Evolutionary conservation across 306 rosid genomes (phyloP), one percentile per base, ranked within the genome.

Genomic region (Benincasa hispida): DNA sequence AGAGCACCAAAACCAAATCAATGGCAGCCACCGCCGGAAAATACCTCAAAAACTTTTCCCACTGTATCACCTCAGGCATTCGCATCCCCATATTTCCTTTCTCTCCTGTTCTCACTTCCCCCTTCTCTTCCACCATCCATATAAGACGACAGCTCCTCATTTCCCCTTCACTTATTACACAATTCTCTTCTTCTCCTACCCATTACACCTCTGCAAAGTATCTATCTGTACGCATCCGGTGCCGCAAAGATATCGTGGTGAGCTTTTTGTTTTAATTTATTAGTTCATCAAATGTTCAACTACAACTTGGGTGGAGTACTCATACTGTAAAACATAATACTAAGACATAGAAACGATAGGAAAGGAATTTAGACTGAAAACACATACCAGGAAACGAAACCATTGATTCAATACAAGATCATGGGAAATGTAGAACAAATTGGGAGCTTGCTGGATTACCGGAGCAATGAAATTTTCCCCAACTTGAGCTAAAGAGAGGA

Each of bases 221-320:
- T 56, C 85, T 80, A 32, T 84, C 89, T 6, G 97, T 91, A 62
- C 82, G 86, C 30, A 84, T 93, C 82, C 86, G 84, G 55, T 93
- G 97, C 61, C 87, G 83, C 27, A 90, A 84, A 84, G 79, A 86
- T 77, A 73, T 77, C 48, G 89, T 86, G 72, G 98, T 93, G 85
- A 86, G 88, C 82, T 50, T 50, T n/a, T 50, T 50, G 9, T 50
- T 5, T 17, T 5, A 5, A 50, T 50, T 50, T 50, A 5, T 17
- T 17, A 15, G 41, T 32, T 32, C 18, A 62, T 13, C 45, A 18
- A 34, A 14, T 6, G 6, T 14, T 27, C 35, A 18, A 61, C 35
- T 59, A 61, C 22, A 27, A 61, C 17, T 30, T 61, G 11, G 24
- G 34, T 58, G 65, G 34, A 21, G 10, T 58, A 58, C 35, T 25